These are phyloP conservation scores for Hygrophorus pudorinus DNA, from an alignment of 768 basidiomycete genomes.

Conservation along the genomic window DNA sequence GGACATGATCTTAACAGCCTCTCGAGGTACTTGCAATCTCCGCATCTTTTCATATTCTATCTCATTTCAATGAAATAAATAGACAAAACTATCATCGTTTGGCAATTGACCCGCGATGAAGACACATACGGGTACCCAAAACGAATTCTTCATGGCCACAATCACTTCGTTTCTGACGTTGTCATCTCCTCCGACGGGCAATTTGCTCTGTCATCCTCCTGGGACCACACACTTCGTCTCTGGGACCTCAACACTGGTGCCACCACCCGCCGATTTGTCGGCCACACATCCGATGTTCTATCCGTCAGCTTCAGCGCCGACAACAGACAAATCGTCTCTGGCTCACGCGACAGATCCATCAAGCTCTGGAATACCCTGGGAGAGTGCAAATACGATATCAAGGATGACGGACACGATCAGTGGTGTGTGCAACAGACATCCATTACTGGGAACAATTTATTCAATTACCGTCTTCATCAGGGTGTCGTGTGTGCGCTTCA, in stretches of 20 bases:
- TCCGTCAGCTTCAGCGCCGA: slow-evolving; percentile 99
- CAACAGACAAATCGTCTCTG: slow-evolving; percentile 99
- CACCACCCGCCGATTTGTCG: slow-evolving; percentile 96
- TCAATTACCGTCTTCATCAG: slow-evolving; percentile 26
- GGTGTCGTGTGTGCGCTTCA: slow-evolving; percentile 99
- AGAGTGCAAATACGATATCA: slow-evolving; percentile 99
- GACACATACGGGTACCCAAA: slow-evolving; percentile 93
- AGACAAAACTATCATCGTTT: slow-evolving; percentile 99
- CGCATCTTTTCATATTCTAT: slow-evolving; percentile 7
- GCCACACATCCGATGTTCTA: slow-evolving; percentile 95
- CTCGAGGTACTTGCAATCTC: slow-evolving; percentile 64
- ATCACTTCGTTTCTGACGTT: slow-evolving; percentile 98
- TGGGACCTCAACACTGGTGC: slow-evolving; percentile 98
- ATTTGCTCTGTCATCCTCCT: slow-evolving; percentile 97
- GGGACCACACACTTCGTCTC: slow-evolving; percentile 99
- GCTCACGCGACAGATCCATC: slow-evolving; percentile 93
- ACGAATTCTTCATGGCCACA: slow-evolving; percentile 95
- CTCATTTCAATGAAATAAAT: slow-evolving; percentile 15
- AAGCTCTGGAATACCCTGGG: slow-evolving; percentile 99
- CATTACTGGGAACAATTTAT: slow-evolving; percentile 4
- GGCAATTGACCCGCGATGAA: slow-evolving; percentile 94
- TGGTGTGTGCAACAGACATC: slow-evolving; percentile 41
- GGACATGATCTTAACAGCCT: slow-evolving; percentile 97
- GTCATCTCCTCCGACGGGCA: slow-evolving; percentile 99
- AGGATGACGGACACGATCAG: slow-evolving; percentile 96